Evolutionary conservation across 768 basidiomycete species (phyloP), one percentile per base, ranked within the genome.

Genomic region (Macrocybe gigantea): DNA sequence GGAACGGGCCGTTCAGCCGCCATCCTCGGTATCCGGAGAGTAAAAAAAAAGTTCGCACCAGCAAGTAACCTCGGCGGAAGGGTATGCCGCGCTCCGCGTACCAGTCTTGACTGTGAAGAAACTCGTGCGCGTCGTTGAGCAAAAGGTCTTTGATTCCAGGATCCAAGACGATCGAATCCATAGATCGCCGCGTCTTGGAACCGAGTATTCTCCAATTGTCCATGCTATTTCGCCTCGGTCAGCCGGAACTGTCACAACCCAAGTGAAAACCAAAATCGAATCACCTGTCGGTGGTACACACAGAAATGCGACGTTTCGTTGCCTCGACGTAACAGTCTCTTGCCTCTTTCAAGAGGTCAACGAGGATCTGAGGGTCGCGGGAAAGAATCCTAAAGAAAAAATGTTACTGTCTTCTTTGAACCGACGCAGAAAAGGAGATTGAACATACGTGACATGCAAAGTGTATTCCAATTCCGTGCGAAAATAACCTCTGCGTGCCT

Each of bases 11-110:
- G 6, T n/a, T 41, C 12, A 22, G 41, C 36, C 14, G 10, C 6
- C 5, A 15, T 15, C 32, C 12, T 42, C 35, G 39, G 35, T 22
- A 34, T 34, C 9, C 40, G 30, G 22, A 22, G 37, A 33, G 10
- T 6, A 30, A 46, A 44, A 37, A 38, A 37, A 42, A 33, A 41
- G 29, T 29, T 51, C 61, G 38, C 35, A 55, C 59, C 11, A 86
- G 68, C 30, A 85, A 72, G 56, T 83, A 84, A 14, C 85, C 85
- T 8, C 85, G 70, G 12, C 82, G 77, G 60, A 79, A 84, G 0
- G 83, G 84, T 43, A 86, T 85, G 0, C 82, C 83, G 30, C 85
- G 77, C 10, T 77, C 74, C 1, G 68, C 54, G 48, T 86, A 87
- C 83, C 84, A 85, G 12, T 63, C 49, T 53, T 77, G 78, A 50